These are phyloP conservation scores for Aureobasidium sp. DNA, from an alignment of 2,329 filamentous ascomycete genomes.

Conservation along the genomic window DNA sequence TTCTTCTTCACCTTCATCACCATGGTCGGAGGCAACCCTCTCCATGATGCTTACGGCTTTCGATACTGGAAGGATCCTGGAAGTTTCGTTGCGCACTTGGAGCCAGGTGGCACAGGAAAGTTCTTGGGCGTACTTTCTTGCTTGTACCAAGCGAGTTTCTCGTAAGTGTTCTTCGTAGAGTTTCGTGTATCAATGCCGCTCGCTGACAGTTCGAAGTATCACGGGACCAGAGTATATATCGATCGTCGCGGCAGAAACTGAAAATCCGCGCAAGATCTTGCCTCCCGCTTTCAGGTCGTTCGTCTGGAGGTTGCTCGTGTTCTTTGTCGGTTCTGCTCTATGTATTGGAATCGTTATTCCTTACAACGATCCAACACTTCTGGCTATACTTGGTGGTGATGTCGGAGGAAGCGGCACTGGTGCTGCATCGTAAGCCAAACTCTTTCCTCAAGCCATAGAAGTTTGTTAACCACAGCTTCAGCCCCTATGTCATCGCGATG, in stretches of 20 bases:
- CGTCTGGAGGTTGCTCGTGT: slow-evolving; percentile 36
- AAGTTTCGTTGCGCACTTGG: slow-evolving; percentile 21
- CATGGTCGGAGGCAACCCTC: slow-evolving; percentile 27
- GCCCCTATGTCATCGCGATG: slow-evolving; percentile 26
- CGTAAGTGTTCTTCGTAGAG: slow-evolving; percentile 2
- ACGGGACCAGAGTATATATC: slow-evolving; percentile 36
- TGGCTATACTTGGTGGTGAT: slow-evolving; percentile 18
- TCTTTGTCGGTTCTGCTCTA: slow-evolving; percentile 39
- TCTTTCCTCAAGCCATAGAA: background rate
- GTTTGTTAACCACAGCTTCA: background rate
- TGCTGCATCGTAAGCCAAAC: slow-evolving; percentile 20
- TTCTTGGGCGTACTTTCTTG: slow-evolving; percentile 27
- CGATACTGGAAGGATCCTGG: slow-evolving; percentile 32
- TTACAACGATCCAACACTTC: slow-evolving; percentile 22
- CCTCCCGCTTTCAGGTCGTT: slow-evolving; percentile 41
- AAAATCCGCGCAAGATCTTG: slow-evolving; percentile 36
- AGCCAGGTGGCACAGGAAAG: slow-evolving; percentile 21
- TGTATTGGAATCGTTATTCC: slow-evolving; percentile 34
- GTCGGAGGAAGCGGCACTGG: slow-evolving; percentile 19
- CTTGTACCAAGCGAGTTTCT: slow-evolving; percentile 33
- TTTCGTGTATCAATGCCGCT: no score
- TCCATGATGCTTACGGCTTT: slow-evolving; percentile 32
- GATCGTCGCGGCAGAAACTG: slow-evolving; percentile 40
- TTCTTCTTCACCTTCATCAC: slow-evolving; percentile 32
- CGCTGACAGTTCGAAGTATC: background rate